A percentile compares a stretch with the other conserved stretches of the same genome.
phyloP scores from a whole-genome alignment of 2,329 filamentous ascomycete species.

The Neoarthrinium moseri region DNA sequence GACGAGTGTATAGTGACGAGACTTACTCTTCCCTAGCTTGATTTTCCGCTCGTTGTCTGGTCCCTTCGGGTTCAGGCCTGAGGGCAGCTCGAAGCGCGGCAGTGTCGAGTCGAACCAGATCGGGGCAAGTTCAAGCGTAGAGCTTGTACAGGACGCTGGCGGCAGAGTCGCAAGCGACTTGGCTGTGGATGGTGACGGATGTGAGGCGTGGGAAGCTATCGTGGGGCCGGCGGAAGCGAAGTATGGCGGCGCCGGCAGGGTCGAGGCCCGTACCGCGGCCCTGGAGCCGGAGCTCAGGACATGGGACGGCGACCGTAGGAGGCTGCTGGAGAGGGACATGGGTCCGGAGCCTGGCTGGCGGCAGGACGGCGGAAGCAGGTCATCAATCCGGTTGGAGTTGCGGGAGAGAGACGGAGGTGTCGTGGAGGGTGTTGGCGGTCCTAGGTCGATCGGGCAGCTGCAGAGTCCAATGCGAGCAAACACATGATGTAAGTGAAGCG shows the following conservation, averaged over 20 bases:
- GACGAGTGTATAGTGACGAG: background rate
- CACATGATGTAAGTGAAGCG: constrained; percentile 12
- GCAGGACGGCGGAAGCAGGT: constrained; percentile 13
- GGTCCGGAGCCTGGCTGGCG: constrained; percentile 25
- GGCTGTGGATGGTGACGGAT: constrained; percentile 6
- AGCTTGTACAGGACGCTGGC: constrained; percentile 15
- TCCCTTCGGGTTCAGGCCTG: constrained; percentile 22
- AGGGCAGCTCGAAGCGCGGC: constrained; percentile 24
- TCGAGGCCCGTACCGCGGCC: constrained; percentile 8
- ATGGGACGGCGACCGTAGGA: constrained; percentile 28
- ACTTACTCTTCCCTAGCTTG: constrained; percentile 62
- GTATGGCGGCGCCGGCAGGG: constrained; percentile 12
- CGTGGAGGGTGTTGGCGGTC: background rate
- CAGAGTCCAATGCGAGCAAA: too few species aligned
- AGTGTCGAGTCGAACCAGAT: constrained; percentile 43
- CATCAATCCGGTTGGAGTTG: constrained; percentile 23
- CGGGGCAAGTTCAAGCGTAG: constrained; percentile 30
- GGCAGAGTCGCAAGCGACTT: constrained; percentile 12
- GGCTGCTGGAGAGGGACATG: constrained; percentile 33
- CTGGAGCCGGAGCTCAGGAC: constrained; percentile 22
- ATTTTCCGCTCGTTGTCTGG: constrained; percentile 56
- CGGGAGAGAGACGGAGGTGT: background rate
- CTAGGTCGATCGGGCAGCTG: too few species aligned
- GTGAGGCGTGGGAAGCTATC: background rate
- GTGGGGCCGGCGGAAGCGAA: background rate